phyloP scores from a whole-genome alignment of 306 rosid species.

The Herpetospermum pedunculosum region DNA sequence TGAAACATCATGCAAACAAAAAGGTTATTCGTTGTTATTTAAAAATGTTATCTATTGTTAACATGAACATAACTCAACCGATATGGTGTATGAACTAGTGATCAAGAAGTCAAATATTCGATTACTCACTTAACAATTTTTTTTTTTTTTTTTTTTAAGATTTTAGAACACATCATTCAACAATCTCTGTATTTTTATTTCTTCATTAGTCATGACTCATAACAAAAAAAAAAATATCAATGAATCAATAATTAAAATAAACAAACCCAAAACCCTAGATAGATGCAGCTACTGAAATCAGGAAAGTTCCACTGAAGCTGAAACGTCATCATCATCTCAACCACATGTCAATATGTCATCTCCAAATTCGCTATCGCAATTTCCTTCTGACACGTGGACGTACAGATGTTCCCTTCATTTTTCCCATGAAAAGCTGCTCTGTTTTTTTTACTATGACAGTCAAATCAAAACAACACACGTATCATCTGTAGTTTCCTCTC shows the following conservation, averaged over 20 bases:
- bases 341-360: not conserved
- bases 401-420: conserved; percentile 8
- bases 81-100: too few relatives aligned
- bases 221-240: not conserved
- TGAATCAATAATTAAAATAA: not conserved
- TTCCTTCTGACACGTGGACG: conserved; percentile 30
- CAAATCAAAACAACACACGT: conserved; percentile 25
- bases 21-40: too few relatives aligned
- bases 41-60: too few relatives aligned
- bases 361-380: not conserved
- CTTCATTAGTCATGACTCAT: not conserved
- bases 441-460: not conserved
- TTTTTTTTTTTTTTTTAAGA: not conserved
- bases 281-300: not conserved
- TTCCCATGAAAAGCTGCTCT: conserved; percentile 11
- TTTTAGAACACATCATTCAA: not conserved
- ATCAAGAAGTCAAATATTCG: too few relatives aligned
- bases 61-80: too few relatives aligned
- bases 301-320: not conserved
- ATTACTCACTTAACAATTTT: too few relatives aligned
- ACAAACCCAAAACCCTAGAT: not conserved
- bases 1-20: too few relatives aligned
- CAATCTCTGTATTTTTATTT: not conserved
- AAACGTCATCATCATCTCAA: not conserved
- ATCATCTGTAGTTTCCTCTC: conserved; percentile 30